phyloP scores from a whole-genome alignment of 768 basidiomycete genomes.

The Rubroboletus satanas region DNA sequence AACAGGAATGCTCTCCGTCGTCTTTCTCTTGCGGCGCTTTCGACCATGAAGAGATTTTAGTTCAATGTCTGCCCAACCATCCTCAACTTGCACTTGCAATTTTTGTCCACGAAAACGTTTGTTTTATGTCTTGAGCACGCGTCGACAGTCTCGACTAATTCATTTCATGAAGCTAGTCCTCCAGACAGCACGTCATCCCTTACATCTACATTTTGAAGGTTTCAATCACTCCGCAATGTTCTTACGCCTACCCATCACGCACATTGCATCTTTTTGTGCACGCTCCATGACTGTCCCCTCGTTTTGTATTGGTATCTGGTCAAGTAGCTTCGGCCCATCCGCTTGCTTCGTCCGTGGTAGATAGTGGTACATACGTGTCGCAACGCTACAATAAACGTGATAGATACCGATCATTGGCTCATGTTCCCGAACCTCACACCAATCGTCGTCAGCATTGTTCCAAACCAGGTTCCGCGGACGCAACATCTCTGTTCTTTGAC shows the following conservation, averaged over 20 bases:
- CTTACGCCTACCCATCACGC: not conserved
- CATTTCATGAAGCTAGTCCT: not conserved
- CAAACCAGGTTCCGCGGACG: not conserved
- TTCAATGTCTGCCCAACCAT: not conserved
- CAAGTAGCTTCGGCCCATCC: not conserved
- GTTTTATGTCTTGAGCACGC: constrained; percentile 4
- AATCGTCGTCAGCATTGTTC: not conserved
- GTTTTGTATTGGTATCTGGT: constrained; percentile 14
- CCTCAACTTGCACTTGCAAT: not conserved
- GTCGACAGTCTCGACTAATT: not conserved
- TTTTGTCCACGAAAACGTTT: constrained; percentile 3
- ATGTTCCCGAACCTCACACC: not conserved
- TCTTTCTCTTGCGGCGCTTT: constrained; percentile 31
- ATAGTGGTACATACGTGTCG: not conserved
- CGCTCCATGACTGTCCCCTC: constrained; percentile 3
- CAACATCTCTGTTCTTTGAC: not conserved
- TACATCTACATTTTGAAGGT: constrained; percentile 4
- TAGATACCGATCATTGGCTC: not conserved
- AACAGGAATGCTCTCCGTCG: constrained; percentile 26
- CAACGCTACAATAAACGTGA: not conserved
- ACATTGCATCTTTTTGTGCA: not conserved
- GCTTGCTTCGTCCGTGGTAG: not conserved
- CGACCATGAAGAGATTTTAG: constrained; percentile 27
- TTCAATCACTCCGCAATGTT: not conserved
- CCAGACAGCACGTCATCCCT: constrained; percentile 1